Evolutionary conservation across 331 rosid species (phyloP), one percentile per base, ranked within the genome.

Genomic region (Quercus lobata): DNA sequence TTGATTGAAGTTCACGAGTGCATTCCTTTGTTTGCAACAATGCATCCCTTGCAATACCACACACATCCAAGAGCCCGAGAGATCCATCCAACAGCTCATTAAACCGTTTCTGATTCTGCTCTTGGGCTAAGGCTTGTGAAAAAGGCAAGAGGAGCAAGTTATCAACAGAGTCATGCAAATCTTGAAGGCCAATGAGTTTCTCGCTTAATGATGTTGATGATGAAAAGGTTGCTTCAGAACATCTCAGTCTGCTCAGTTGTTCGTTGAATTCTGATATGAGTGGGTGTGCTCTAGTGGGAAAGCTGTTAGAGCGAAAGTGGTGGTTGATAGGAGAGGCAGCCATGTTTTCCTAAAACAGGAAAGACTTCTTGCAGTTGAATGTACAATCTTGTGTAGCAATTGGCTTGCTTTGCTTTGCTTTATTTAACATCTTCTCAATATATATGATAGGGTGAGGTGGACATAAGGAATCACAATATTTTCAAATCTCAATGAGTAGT

Each of bases 11-110:
- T 57, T 84, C 90, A 0, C 79, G 81, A 0, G 79, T 75, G 0
- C 90, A 82, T 75, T 87, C 90, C 63, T 87, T 87, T 10, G 84
- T 87, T 58, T 84, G 84, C 25, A 87, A 63, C 4, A 84, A 30
- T 19, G 88, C 57, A 74, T 87, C 86, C 60, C 84, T 82, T 34
- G 88, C 90, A 1, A 73, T 80, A 22, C 80, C 58, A 11, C 88
- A 61, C 25, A 57, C 83, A 49, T 87, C 88, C 49, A 87, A 35
- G 19, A 87, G 86, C 82, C 84, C 81, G 63, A 87, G 71, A 54
- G 91, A 88, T 46, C 16, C 53, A 46, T 46, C 53, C 53, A 46
- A 46, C 53, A 46, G 14, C 53, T 46, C 87, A 29, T 88, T 75
- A 0, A 72, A 72, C 84, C 83, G 30, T 57, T 83, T 76, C 25